Evolutionary conservation across 768 basidiomycete species (phyloP).

Genomic region (Trametes maxima): DNA sequence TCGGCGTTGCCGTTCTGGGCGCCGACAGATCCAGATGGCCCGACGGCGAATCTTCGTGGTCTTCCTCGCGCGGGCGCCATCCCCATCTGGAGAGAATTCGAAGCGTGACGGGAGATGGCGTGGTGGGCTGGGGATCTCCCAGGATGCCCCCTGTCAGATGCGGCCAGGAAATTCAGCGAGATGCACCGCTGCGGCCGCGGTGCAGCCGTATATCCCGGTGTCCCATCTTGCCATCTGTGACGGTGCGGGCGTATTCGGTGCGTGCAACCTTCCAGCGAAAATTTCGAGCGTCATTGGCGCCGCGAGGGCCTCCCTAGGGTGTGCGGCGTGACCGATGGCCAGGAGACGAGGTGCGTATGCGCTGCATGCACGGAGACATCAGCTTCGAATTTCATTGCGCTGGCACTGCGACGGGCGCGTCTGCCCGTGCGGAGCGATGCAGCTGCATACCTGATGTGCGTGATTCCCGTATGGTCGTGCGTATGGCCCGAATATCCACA

Average conservation of each 20-base stretch:
- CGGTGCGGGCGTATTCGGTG: background rate
- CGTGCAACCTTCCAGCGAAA: background rate
- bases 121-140: slow-evolving; percentile 7
- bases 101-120: slow-evolving; percentile 17
- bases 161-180: background rate
- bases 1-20: background rate
- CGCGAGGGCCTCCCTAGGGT: background rate
- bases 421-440: slow-evolving; percentile 1
- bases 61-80: background rate
- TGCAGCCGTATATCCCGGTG: background rate
- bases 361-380: background rate
- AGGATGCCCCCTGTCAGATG: slow-evolving; percentile 14
- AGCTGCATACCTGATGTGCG: slow-evolving; percentile 16
- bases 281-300: background rate
- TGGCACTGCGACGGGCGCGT: background rate
- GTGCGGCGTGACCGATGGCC: background rate
- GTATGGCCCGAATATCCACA: background rate
- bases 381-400: slow-evolving; percentile 1
- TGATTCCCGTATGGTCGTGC: slow-evolving; percentile 11
- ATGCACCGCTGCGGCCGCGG: background rate
- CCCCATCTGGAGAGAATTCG: background rate
- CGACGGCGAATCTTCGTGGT: slow-evolving; percentile 1
- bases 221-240: background rate
- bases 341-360: background rate
- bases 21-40: slow-evolving; percentile 9